Percentiles rank a stretch among this genome's conserved stretches.
phyloP scores from a whole-genome alignment of 1,139 yeast species.

The Pichia sp. region DNA sequence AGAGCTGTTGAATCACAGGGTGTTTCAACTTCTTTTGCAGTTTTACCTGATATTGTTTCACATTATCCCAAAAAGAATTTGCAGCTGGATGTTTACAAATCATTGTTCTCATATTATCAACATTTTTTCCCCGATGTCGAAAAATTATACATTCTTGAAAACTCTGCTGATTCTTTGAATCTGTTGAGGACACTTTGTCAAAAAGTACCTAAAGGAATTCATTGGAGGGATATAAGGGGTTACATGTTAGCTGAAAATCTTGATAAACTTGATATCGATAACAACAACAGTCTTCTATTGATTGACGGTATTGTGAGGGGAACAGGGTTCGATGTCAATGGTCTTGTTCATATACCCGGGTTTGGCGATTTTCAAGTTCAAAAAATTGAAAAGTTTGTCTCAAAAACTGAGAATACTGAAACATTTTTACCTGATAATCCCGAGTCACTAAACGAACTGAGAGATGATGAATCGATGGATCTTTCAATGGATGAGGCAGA shows the following conservation, averaged over 20 bases:
- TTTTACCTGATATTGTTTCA: constrained; percentile 63
- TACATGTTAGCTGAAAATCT: constrained; percentile 71
- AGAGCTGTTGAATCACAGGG: constrained; percentile 91
- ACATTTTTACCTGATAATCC: constrained; percentile 44
- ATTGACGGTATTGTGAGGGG: constrained; percentile 88
- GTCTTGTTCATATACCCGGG: constrained; percentile 80
- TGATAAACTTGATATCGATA: constrained; percentile 35
- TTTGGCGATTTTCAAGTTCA: constrained; percentile 82
- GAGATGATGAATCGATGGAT: constrained; percentile 41
- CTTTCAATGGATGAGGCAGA: constrained; percentile 51
- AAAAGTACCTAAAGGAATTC: constrained; percentile 73
- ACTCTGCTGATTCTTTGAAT: constrained; percentile 58
- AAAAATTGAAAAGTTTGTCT: constrained; percentile 46
- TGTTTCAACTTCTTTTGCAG: constrained; percentile 74
- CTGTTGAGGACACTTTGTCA: constrained; percentile 75
- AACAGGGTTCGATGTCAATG: constrained; percentile 66
- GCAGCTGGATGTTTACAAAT: constrained; percentile 70
- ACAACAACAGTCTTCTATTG: constrained; percentile 38
- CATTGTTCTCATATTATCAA: constrained; percentile 71
- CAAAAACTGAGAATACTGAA: constrained; percentile 26
- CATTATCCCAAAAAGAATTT: constrained; percentile 69
- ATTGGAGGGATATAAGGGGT: constrained; percentile 91
- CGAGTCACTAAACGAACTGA: constrained; percentile 59
- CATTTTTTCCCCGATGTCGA: constrained; percentile 91
- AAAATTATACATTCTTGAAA: constrained; percentile 65